Conservation (phyloP, 805 yeast genomes). For the Isabelozyma gotoi region DNA sequence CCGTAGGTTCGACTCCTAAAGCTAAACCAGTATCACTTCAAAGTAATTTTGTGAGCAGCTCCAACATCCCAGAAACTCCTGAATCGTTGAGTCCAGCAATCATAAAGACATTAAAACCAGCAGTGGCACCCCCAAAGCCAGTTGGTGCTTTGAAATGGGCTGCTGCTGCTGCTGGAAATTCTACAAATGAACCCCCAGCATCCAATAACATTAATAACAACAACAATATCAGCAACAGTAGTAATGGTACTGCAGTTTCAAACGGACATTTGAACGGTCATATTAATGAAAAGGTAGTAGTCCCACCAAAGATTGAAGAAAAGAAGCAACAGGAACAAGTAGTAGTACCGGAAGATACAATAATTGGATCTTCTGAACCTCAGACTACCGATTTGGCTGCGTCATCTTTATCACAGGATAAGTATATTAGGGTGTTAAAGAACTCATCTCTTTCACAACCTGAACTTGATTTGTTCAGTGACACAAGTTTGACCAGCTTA, state of each 20-base stretch:
- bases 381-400: constrained; percentile 4
- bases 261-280: constrained; percentile 2
- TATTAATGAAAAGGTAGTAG: not conserved
- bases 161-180: constrained; percentile 47
- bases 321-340: not conserved
- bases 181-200: constrained; percentile 4
- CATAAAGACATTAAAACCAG: constrained; percentile 50
- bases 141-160: constrained; percentile 58
- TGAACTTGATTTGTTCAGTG: constrained; percentile 36
- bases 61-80: constrained; percentile 13
- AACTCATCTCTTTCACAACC: constrained; percentile 27
- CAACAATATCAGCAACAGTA: not conserved
- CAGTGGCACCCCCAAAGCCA: constrained; percentile 53
- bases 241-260: not conserved
- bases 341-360: not conserved
- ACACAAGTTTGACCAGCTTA: constrained; percentile 28
- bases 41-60: not conserved
- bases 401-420: constrained; percentile 1
- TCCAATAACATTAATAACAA: not conserved
- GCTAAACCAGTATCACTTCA: not conserved
- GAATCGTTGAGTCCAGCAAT: constrained; percentile 39
- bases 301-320: constrained; percentile 1
- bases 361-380: no score
- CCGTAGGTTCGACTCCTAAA: not conserved
- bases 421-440: constrained; percentile 25